Evolutionary conservation across 106 monocot genomes (phyloP).

Genomic region (Cymbidium sinense): DNA sequence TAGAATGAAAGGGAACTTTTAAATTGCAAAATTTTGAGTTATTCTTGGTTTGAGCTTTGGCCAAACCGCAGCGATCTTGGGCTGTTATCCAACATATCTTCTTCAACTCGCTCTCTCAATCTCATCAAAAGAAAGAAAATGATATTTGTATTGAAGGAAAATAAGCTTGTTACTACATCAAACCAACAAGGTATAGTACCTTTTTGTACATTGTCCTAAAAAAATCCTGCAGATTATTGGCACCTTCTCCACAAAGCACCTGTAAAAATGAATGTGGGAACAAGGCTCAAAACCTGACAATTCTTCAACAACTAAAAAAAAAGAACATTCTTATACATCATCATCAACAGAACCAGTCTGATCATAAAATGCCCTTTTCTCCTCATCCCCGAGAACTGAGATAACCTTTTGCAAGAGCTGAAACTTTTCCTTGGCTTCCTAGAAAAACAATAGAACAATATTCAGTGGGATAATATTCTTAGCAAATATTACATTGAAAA

Average conservation of each 20-base stretch:
- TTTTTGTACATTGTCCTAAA: slow-evolving; percentile 68
- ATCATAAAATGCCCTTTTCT: slow-evolving; percentile 89
- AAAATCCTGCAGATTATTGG: slow-evolving; percentile 61
- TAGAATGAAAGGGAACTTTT: too few relatives aligned
- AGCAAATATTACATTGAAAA: background rate
- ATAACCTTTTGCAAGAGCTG: slow-evolving; percentile 90
- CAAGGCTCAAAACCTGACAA: too few relatives aligned
- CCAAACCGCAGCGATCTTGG: too few relatives aligned
- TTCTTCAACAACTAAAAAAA: slow-evolving; percentile 3
- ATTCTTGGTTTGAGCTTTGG: too few relatives aligned
- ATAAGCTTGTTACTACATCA: too few relatives aligned
- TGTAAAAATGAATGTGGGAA: slow-evolving; percentile 8
- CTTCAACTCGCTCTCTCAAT: too few relatives aligned
- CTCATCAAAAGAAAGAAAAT: too few relatives aligned
- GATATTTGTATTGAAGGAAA: too few relatives aligned
- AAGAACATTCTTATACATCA: slow-evolving; percentile 27
- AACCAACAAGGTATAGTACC: slow-evolving; percentile 21
- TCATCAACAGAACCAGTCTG: slow-evolving; percentile 82
- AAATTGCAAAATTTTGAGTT: too few relatives aligned
- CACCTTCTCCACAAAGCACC: slow-evolving; percentile 66
- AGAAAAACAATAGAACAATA: background rate
- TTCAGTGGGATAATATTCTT: background rate
- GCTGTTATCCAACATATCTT: too few relatives aligned
- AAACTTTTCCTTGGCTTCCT: slow-evolving; percentile 98
- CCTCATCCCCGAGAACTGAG: slow-evolving; percentile 85